A percentile compares a stretch with the other conserved stretches of the same genome.
These are phyloP conservation scores for Kurtzmaniella quercitrusa DNA, from an alignment of 1,139 yeast genomes.

Conservation along the genomic window DNA sequence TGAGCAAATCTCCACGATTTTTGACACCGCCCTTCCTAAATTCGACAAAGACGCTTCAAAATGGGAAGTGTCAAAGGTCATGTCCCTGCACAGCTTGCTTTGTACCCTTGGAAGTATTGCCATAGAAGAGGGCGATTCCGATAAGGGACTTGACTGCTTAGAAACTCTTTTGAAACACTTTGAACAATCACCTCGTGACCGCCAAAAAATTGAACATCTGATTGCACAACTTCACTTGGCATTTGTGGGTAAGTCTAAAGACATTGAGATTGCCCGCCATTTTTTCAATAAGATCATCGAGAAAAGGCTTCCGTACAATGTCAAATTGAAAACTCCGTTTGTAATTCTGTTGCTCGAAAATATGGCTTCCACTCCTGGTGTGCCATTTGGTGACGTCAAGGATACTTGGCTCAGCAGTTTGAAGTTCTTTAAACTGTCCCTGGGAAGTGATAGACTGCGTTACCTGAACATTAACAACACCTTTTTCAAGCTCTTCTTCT, in stretches of 20 bases:
- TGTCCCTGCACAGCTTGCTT: slow-evolving; percentile 24
- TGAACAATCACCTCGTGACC: slow-evolving; percentile 14
- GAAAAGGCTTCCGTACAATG: slow-evolving; percentile 65
- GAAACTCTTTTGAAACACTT: slow-evolving; percentile 31
- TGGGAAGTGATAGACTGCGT: slow-evolving; percentile 27
- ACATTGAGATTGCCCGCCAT: slow-evolving; percentile 63
- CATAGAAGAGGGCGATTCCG: slow-evolving; percentile 35
- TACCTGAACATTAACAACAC: slow-evolving; percentile 67
- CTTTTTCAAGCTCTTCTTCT: slow-evolving; percentile 66
- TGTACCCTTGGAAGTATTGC: slow-evolving; percentile 40
- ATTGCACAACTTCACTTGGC: slow-evolving; percentile 65
- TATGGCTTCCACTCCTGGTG: slow-evolving; percentile 25
- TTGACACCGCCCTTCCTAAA: slow-evolving; percentile 14
- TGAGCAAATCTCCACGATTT: slow-evolving; percentile 45
- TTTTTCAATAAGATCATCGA: slow-evolving; percentile 71
- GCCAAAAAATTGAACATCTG: slow-evolving; percentile 17
- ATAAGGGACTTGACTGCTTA: slow-evolving; percentile 36
- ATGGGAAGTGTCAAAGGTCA: slow-evolving; percentile 4
- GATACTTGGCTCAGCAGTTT: slow-evolving; percentile 66
- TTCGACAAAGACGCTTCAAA: not conserved
- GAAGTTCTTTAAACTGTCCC: slow-evolving; percentile 45
- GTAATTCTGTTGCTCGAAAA: slow-evolving; percentile 63
- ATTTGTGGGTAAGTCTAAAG: slow-evolving; percentile 79
- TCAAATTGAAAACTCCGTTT: slow-evolving; percentile 71
- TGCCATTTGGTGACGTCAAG: slow-evolving; percentile 54